phyloP scores from a whole-genome alignment of 2,329 filamentous ascomycete species.

The Uncinocarpus reesii region DNA sequence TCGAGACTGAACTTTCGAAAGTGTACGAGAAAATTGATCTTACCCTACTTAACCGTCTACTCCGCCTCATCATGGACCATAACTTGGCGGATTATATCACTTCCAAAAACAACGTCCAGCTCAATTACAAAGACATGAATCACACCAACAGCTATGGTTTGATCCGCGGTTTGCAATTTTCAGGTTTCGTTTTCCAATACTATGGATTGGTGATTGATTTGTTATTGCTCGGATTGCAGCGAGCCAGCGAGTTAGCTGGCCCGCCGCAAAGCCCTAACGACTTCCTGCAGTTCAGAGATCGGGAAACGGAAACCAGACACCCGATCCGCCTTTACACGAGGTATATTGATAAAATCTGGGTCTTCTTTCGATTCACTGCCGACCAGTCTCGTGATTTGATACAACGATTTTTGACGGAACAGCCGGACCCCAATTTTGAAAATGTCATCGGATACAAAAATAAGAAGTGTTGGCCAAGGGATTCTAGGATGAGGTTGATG shows the following conservation, averaged over 20 bases:
- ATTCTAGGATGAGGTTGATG: conserved; percentile 97
- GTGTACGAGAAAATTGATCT: conserved; percentile 99
- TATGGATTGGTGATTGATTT: conserved; percentile 94
- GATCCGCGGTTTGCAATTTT: conserved; percentile 96
- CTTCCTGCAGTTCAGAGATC: conserved; percentile 92
- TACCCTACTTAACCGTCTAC: conserved; percentile 82
- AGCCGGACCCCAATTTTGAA: conserved; percentile 97
- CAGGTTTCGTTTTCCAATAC: conserved; percentile 97
- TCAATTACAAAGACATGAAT: conserved; percentile 99
- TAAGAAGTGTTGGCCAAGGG: conserved; percentile 98
- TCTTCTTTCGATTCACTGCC: conserved; percentile 85
- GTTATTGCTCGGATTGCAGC: conserved; percentile 79
- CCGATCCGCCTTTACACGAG: conserved; percentile 95
- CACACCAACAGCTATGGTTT: conserved; percentile 98
- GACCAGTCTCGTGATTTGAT: conserved; percentile 94
- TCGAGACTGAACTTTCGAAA: conserved; percentile 97
- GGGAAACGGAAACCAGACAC: conserved; percentile 82
- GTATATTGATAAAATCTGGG: conserved; percentile 98
- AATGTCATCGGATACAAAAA: conserved; percentile 99
- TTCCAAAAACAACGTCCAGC: conserved; percentile 96
- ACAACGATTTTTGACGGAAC: conserved; percentile 93
- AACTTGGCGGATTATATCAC: conserved; percentile 98
- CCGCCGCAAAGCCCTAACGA: conserved; percentile 91
- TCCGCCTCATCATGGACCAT: conserved; percentile 97
- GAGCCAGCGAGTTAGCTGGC: conserved; percentile 95